These are phyloP conservation scores for Neurospora crassa DNA, from an alignment of 2,329 filamentous ascomycete genomes.

Conservation along the genomic window DNA sequence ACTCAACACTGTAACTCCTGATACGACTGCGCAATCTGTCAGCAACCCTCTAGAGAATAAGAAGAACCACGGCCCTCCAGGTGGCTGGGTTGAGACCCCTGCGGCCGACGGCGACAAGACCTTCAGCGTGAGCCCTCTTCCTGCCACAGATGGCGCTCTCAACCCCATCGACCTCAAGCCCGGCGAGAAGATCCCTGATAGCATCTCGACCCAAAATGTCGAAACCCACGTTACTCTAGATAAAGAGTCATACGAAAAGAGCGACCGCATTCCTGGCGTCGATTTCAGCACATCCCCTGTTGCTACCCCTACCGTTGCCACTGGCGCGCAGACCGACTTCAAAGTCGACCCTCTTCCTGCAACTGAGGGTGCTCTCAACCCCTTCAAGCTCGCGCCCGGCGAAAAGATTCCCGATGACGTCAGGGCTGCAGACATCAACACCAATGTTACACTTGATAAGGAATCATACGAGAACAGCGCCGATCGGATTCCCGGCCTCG, in stretches of 20 bases:
- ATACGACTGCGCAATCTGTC: constrained; percentile 58
- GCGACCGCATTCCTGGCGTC: constrained; percentile 48
- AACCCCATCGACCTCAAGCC: constrained; percentile 74
- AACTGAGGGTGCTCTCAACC: constrained; percentile 60
- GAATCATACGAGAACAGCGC: constrained; percentile 73
- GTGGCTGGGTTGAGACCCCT: constrained; percentile 31
- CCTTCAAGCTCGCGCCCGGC: constrained; percentile 67
- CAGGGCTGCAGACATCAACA: constrained; percentile 57
- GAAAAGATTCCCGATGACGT: constrained; percentile 68
- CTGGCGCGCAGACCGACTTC: constrained; percentile 54
- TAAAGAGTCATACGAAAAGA: constrained; percentile 74
- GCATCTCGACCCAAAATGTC: constrained; percentile 56
- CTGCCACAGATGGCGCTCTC: constrained; percentile 50
- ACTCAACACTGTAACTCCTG: constrained; percentile 57
- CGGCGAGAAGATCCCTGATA: constrained; percentile 71
- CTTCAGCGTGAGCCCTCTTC: constrained; percentile 45
- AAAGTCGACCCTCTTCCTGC: constrained; percentile 54
- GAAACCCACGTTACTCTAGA: constrained; percentile 67
- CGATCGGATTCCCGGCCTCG: constrained; percentile 48
- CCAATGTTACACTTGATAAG: constrained; percentile 68
- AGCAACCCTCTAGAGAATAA: constrained; percentile 48
- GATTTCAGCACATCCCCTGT: constrained; percentile 12
- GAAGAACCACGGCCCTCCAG: constrained; percentile 22
- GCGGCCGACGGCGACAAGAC: constrained; percentile 13
- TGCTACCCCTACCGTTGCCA: constrained; percentile 61